A percentile compares a stretch with the other conserved stretches of the same genome.
Evolutionary conservation across 257 asterid species (phyloP).

Genomic region (Solanum bulbocastanum): DNA sequence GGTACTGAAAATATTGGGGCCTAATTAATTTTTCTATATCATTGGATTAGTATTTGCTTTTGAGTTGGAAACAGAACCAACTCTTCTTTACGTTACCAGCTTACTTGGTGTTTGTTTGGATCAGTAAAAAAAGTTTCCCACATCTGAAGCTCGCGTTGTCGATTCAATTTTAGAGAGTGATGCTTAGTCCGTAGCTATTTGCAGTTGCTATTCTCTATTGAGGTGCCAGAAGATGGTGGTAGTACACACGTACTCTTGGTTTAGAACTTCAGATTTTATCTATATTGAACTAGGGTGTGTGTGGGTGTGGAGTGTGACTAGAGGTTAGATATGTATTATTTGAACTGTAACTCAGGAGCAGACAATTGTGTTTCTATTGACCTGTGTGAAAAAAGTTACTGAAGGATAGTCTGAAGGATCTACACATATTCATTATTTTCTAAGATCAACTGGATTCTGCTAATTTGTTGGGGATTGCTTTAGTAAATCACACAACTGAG

Average conservation of each 20-base stretch:
- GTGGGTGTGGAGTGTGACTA: neutral
- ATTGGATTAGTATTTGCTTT: neutral
- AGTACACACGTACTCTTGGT: neutral
- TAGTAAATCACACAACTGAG: neutral
- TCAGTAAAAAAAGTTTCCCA: neutral
- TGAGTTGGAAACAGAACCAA: neutral
- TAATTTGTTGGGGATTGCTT: neutral
- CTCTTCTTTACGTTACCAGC: neutral
- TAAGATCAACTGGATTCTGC: neutral
- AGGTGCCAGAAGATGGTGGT: neutral
- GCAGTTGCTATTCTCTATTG: neutral
- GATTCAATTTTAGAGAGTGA: neutral
- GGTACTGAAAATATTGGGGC: neutral
- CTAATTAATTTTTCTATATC: accelerated
- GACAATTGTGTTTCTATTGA: neutral
- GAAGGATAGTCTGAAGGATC: neutral
- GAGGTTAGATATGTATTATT: neutral
- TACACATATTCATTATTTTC: neutral
- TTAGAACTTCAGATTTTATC: neutral
- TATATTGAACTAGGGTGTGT: neutral
- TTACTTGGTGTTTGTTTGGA: neutral
- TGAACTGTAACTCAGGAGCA: neutral
- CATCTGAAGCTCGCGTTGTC: neutral
- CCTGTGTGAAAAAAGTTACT: neutral
- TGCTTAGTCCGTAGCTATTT: neutral